Evolutionary conservation across 495 filamentous ascomycete species (phyloP), one percentile per base, ranked within the genome.

Genomic region (Antarctomyces pellizariae): DNA sequence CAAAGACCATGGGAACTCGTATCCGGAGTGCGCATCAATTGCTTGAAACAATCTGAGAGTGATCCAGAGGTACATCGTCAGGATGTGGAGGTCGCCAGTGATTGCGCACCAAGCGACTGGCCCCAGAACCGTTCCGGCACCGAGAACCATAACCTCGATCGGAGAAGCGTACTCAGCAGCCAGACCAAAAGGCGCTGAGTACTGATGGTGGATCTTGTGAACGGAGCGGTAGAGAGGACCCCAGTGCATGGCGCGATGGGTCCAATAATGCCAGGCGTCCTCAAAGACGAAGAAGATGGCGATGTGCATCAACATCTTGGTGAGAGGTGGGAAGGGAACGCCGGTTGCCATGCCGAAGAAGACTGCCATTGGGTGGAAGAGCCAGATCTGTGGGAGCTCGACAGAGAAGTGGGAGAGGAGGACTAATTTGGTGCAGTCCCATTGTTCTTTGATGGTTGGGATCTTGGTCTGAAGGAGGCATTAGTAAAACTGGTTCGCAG

Each of bases 11-110:
- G 86, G 86, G 52, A 97, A 95, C 43, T 97, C 86, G 48, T 95
- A 97, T 33, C 86, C 86, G 33, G 68, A 76, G 57, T 97, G 86
- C 12, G 86, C 76, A 50, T 97, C 86, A 45, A 97, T 95, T 39
- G 86, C 89, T 52, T 97, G 86, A 63, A 92, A 84, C 9, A 97
- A 58, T 32, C 86, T 79, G 37, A 77, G 53, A 21, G 83, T 61
- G 43, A 95, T 95, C 84, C 84, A 97, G 31, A 84, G 44, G 50
- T 95, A 97, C 77, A 97, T 93, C 30, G 86, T 97, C 42, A 90
- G 51, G 24, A 97, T 79, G 49, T 97, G 86, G 10, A 97, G 57
- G 26, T 97, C 64, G 22, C 69, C 64, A 15, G 82, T 92, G 36
- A 84, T 24, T 9, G 71, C 67, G 40, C 71, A 79, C 75, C 77